These are phyloP conservation scores for Ustilago shanxiensis DNA, from an alignment of 1,284 basidiomycete species.

Conservation along the genomic window DNA sequence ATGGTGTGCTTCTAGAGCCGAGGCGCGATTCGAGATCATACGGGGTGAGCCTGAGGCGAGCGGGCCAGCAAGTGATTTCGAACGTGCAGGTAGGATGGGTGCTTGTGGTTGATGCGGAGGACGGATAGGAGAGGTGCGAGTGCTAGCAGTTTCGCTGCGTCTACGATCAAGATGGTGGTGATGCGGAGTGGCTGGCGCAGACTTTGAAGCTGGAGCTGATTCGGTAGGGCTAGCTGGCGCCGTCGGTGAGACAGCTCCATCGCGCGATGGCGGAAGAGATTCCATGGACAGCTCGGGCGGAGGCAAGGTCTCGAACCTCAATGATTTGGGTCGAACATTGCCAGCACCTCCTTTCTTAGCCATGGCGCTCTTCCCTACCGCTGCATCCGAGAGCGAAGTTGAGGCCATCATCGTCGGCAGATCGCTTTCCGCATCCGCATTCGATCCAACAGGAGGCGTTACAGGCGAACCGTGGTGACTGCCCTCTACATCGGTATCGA, in stretches of 20 bases:
- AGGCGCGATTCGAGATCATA: slow-evolving; percentile 34
- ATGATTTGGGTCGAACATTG: slow-evolving; percentile 38
- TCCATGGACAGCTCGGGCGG: slow-evolving; percentile 18
- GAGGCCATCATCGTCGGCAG: slow-evolving; percentile 6
- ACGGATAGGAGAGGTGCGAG: slow-evolving; percentile 30
- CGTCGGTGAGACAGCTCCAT: slow-evolving; percentile 19
- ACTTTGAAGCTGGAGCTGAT: slow-evolving; percentile 2
- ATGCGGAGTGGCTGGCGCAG: neutral
- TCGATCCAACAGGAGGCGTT: slow-evolving; percentile 27
- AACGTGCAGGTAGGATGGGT: slow-evolving; percentile 31
- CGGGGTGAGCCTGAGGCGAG: slow-evolving; percentile 30
- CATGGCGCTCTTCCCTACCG: slow-evolving; percentile 18
- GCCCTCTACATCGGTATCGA: slow-evolving; percentile 25
- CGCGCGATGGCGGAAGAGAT: neutral
- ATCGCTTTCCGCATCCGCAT: slow-evolving; percentile 4
- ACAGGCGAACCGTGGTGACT: slow-evolving; percentile 34
- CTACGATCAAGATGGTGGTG: slow-evolving; percentile 9
- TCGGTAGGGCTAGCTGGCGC: slow-evolving; percentile 17
- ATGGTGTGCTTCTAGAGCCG: slow-evolving; percentile 45
- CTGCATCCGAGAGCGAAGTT: slow-evolving; percentile 2
- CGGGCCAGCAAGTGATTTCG: slow-evolving; percentile 32
- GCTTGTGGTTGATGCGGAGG: slow-evolving; percentile 15
- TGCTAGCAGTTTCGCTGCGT: slow-evolving; percentile 18
- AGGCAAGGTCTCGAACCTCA: slow-evolving; percentile 44
- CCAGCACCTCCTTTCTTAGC: slow-evolving; percentile 19